Percentiles rank a stretch among this genome's conserved stretches.
Conservation (phyloP, 371 early-diverging fungal species). For the Coemansia sp. region DNA sequence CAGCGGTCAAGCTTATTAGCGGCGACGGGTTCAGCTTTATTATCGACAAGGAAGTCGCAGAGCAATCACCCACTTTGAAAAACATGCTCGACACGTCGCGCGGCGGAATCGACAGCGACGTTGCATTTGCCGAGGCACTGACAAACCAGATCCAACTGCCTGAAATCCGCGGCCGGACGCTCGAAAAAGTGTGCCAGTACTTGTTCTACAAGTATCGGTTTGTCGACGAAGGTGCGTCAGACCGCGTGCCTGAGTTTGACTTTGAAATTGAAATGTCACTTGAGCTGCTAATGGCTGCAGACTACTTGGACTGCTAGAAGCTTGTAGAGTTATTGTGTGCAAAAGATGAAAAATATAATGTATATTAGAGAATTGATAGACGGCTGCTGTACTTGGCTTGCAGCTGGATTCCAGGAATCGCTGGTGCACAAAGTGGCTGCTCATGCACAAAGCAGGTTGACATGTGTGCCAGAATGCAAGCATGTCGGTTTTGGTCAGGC, state of each 20-base stretch:
- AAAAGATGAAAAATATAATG: too few relatives aligned
- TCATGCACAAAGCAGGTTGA: not conserved
- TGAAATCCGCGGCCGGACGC: slow-evolving; percentile 88
- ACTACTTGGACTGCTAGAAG: slow-evolving; percentile 81
- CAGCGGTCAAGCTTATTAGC: slow-evolving; percentile 54
- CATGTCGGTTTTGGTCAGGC: not conserved
- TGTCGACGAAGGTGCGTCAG: slow-evolving; percentile 57
- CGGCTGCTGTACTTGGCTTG: not conserved
- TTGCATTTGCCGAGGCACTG: slow-evolving; percentile 83
- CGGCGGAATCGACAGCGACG: slow-evolving; percentile 52
- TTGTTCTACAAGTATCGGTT: slow-evolving; percentile 78
- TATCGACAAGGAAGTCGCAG: slow-evolving; percentile 83
- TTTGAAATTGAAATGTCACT: slow-evolving; percentile 87
- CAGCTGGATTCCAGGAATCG: not conserved
- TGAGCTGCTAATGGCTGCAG: slow-evolving; percentile 94
- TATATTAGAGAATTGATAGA: not conserved
- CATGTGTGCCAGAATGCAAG: not conserved
- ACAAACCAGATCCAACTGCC: slow-evolving; percentile 83
- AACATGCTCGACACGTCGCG: slow-evolving; percentile 84
- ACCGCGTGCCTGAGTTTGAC: slow-evolving; percentile 84
- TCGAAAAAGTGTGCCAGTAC: slow-evolving; percentile 90
- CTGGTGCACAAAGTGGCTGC: slow-evolving; percentile 7
- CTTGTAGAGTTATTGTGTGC: too few relatives aligned
- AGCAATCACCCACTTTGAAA: slow-evolving; percentile 87
- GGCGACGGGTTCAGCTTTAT: slow-evolving; percentile 86